Conservation (phyloP, 768 basidiomycete genomes). For the Suillus subaureus region DNA sequence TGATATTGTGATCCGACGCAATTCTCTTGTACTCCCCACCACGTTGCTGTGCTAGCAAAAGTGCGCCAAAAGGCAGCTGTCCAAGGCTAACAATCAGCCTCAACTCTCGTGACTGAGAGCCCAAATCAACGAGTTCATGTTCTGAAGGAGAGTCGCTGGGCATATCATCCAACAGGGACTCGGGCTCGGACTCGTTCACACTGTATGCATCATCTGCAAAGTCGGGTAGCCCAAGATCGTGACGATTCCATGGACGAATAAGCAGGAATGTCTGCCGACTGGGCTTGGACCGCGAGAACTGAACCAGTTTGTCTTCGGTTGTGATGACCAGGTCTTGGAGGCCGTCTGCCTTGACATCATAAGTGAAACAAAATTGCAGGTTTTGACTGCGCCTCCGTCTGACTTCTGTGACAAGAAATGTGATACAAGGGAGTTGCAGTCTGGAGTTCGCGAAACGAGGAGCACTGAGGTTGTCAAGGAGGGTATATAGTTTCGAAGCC, state of each 20-base stretch:
- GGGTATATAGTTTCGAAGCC: too few species aligned
- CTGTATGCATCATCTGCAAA: background rate
- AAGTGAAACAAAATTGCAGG: too few species aligned
- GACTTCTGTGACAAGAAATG: too few species aligned
- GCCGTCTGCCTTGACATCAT: too few species aligned
- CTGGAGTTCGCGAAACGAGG: too few species aligned
- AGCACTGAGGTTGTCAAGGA: too few species aligned
- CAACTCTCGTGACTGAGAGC: background rate
- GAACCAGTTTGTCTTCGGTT: too few species aligned
- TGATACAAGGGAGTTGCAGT: too few species aligned
- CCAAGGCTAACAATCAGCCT: background rate
- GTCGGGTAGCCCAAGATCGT: background rate
- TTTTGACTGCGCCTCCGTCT: too few species aligned
- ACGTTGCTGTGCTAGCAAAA: background rate
- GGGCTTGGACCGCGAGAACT: background rate
- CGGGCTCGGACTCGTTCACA: background rate
- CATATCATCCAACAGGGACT: background rate
- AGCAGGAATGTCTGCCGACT: background rate
- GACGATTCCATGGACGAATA: background rate
- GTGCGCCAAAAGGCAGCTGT: background rate
- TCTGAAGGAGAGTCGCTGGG: background rate
- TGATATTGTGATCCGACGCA: too few species aligned
- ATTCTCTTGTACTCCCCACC: background rate
- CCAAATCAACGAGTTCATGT: background rate
- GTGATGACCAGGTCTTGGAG: too few species aligned